Conservation (phyloP, 805 yeast species). For the Candida morakotiae region DNA sequence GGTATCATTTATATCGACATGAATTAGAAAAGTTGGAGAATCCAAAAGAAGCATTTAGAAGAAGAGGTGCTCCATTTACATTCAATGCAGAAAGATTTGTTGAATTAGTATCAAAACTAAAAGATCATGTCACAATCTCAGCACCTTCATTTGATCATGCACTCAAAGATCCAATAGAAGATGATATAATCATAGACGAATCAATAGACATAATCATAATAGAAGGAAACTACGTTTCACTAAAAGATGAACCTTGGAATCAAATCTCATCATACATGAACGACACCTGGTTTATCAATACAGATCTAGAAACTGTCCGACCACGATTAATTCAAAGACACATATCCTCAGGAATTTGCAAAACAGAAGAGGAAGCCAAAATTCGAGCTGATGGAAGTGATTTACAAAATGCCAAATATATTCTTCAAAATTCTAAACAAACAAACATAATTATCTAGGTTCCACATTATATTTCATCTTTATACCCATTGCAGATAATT, state of each 20-base stretch:
- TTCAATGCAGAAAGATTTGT: conserved; percentile 55
- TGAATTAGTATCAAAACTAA: conserved; percentile 17
- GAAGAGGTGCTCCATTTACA: conserved; percentile 85
- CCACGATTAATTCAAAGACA: conserved; percentile 67
- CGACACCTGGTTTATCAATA: conserved; percentile 50
- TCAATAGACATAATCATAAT: conserved; percentile 54
- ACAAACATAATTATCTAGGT: conserved; percentile 36
- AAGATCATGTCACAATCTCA: conserved; percentile 17
- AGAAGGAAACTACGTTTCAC: conserved; percentile 73
- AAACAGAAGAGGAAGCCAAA: conserved; percentile 45
- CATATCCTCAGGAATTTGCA: conserved; percentile 50
- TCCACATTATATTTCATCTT: conserved; percentile 84
- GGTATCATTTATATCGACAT: conserved; percentile 31
- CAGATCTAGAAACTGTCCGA: conserved; percentile 43
- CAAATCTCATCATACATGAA: conserved; percentile 35
- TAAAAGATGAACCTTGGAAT: conserved; percentile 59
- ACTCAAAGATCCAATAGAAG: conserved; percentile 64
- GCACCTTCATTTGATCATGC: conserved; percentile 75
- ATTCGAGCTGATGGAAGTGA: conserved; percentile 55
- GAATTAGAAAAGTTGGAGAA: conserved; percentile 43
- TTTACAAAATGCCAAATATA: conserved; percentile 54
- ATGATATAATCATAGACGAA: conserved; percentile 44
- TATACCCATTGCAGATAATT: conserved; percentile 96
- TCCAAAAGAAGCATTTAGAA: conserved; percentile 50
- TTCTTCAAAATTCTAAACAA: conserved; percentile 17